A percentile compares a stretch with the other conserved stretches of the same genome.
Conservation (phyloP, 441 rosid species). For the Melastoma candidum region DNA sequence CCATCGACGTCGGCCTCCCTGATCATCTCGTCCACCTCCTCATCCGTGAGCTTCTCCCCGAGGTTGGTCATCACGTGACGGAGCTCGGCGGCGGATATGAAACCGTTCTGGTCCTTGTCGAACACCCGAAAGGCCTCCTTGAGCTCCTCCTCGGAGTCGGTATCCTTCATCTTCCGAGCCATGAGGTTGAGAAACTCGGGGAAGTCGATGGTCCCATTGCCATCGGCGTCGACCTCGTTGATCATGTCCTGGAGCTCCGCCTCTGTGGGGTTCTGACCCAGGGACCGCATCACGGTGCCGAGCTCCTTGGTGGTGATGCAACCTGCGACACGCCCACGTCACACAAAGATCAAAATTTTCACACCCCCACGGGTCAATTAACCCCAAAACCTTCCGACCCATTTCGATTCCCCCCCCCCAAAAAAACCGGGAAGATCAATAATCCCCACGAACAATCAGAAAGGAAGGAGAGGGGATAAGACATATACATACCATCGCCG, state of each 20-base stretch:
- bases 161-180: conserved; percentile 15
- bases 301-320: conserved; percentile 16
- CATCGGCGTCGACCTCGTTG: conserved; percentile 12
- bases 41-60: conserved; percentile 12
- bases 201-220: conserved; percentile 12
- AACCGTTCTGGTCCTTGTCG: too few species aligned
- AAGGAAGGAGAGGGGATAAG: too few species aligned
- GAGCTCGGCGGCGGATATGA: conserved; percentile 4
- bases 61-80: conserved; percentile 15
- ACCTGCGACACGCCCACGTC: neutral
- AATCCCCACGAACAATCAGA: too few species aligned
- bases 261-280: conserved; percentile 14
- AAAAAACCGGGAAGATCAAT: too few species aligned
- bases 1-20: conserved; percentile 14
- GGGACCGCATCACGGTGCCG: conserved; percentile 12
- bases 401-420: too few species aligned
- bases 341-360: too few species aligned
- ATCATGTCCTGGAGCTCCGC: conserved; percentile 13
- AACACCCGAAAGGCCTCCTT: too few species aligned
- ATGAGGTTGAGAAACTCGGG: conserved; percentile 14
- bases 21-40: conserved; percentile 10
- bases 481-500: too few species aligned
- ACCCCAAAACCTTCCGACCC: too few species aligned
- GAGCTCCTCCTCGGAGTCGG: conserved; percentile 3
- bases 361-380: too few species aligned